Percentiles rank a stretch among this genome's conserved stretches.
phyloP scores from a whole-genome alignment of 768 basidiomycete genomes.

The Punctularia strigosozonata region DNA sequence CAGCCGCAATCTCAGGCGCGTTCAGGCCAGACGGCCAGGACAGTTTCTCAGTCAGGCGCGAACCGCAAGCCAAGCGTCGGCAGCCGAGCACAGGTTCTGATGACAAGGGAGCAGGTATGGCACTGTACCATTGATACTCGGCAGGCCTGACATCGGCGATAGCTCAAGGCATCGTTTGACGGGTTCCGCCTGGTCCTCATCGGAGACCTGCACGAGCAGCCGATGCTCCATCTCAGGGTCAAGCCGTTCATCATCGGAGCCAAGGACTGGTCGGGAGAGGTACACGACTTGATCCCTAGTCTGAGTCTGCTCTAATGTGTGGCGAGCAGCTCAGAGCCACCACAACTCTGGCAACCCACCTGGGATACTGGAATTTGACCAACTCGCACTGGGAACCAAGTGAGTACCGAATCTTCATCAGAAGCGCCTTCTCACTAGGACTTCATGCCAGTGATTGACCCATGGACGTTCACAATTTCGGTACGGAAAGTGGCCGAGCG shows the following conservation, averaged over 20 bases:
- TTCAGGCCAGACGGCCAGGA: constrained; percentile 1
- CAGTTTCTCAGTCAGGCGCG: background rate
- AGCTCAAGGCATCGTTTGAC: constrained; percentile 82
- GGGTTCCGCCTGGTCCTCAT: constrained; percentile 91
- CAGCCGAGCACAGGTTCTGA: background rate
- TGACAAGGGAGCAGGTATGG: background rate
- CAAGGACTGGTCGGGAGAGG: constrained; percentile 92
- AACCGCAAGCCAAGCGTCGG: background rate
- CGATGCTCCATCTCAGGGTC: constrained; percentile 80
- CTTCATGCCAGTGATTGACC: constrained; percentile 66
- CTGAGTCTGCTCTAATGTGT: constrained; percentile 1
- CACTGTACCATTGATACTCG: constrained; percentile 4
- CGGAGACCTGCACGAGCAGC: constrained; percentile 91
- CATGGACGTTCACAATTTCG: constrained; percentile 78
- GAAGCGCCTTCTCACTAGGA: background rate
- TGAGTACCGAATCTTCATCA: constrained; percentile 21
- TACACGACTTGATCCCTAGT: constrained; percentile 19
- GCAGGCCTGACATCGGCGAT: constrained; percentile 2
- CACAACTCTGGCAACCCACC: constrained; percentile 67
- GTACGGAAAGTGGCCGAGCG: constrained; percentile 29
- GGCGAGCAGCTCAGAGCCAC: constrained; percentile 63
- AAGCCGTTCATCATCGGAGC: constrained; percentile 75
- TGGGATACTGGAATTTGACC: constrained; percentile 93
- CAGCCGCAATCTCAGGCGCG: constrained; percentile 5
- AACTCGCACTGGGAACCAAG: constrained; percentile 98